phyloP scores from a whole-genome alignment of 2,329 filamentous ascomycete genomes.

The Penicillium rolfsii region DNA sequence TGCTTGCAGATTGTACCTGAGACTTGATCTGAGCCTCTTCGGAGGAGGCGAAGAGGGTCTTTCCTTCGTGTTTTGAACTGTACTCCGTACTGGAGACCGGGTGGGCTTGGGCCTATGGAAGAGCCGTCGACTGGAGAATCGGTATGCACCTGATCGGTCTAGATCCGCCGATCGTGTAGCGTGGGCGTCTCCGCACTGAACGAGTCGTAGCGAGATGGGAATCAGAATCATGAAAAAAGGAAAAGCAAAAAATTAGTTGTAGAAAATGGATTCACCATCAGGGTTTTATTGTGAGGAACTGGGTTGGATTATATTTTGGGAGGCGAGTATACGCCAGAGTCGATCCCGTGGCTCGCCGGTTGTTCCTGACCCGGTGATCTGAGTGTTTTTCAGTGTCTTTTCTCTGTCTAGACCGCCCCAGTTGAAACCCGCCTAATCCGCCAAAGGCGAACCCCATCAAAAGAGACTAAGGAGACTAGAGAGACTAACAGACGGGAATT shows the following conservation, averaged over 20 bases:
- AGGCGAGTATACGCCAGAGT: neutral
- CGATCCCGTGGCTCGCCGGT: neutral
- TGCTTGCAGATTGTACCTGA: neutral
- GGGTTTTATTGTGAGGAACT: neutral
- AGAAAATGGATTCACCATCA: conserved; percentile 4
- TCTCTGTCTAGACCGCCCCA: conserved; percentile 38
- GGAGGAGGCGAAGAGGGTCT: neutral
- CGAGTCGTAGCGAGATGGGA: neutral
- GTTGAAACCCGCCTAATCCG: conserved; percentile 7
- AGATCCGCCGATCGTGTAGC: conserved; percentile 29
- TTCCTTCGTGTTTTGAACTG: neutral
- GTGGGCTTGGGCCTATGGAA: neutral
- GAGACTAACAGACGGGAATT: conserved; percentile 23
- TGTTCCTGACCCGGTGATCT: conserved; percentile 14
- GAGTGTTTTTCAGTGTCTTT: conserved; percentile 27
- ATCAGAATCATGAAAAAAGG: neutral
- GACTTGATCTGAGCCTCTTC: neutral
- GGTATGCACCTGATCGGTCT: conserved; percentile 19
- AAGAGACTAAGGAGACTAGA: no score
- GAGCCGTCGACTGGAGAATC: neutral
- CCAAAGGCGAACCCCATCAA: conserved; percentile 17
- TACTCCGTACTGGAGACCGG: neutral
- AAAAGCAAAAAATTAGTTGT: neutral
- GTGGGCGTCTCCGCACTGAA: conserved; percentile 12
- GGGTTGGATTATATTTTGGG: neutral